phyloP scores from a whole-genome alignment of 495 filamentous ascomycete species.

The Choiromyces venosus region DNA sequence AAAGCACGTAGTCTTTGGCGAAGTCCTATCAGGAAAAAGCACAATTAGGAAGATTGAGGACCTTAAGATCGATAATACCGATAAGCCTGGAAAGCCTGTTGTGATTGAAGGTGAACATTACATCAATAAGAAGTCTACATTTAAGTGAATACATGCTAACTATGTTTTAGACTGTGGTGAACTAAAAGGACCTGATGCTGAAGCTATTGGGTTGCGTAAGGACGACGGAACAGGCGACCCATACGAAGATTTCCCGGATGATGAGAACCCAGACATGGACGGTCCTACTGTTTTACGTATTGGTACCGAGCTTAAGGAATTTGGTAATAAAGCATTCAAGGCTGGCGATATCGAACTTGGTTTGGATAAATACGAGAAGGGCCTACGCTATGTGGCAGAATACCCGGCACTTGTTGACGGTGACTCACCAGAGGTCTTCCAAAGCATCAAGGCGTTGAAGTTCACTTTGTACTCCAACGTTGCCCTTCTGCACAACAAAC shows the following conservation, averaged over 20 bases:
- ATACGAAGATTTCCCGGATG: constrained; percentile 95
- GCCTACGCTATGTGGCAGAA: constrained; percentile 87
- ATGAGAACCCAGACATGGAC: constrained; percentile 58
- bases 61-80: constrained; percentile 62
- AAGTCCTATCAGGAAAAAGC: constrained; percentile 88
- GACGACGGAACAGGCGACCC: constrained; percentile 80
- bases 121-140: neutral
- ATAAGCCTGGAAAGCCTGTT: constrained; percentile 72
- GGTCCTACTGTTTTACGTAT: constrained; percentile 68
- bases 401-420: constrained; percentile 63
- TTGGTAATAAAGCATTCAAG: constrained; percentile 91
- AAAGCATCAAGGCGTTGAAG: constrained; percentile 64
- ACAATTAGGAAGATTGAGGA: constrained; percentile 88
- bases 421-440: constrained; percentile 61
- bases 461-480: constrained; percentile 74
- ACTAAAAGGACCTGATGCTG: constrained; percentile 63
- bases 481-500: constrained; percentile 74
- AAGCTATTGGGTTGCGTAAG: constrained; percentile 55
- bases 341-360: constrained; percentile 60
- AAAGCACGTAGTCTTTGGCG: constrained; percentile 98
- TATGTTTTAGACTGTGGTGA: constrained; percentile 67
- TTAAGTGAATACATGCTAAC: constrained; percentile 9
- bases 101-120: constrained; percentile 55
- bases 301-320: constrained; percentile 80
- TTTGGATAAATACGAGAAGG: constrained; percentile 95